phyloP scores from a whole-genome alignment of 2,329 filamentous ascomycete genomes.

The Stagonosporopsis cucurbitacearum region DNA sequence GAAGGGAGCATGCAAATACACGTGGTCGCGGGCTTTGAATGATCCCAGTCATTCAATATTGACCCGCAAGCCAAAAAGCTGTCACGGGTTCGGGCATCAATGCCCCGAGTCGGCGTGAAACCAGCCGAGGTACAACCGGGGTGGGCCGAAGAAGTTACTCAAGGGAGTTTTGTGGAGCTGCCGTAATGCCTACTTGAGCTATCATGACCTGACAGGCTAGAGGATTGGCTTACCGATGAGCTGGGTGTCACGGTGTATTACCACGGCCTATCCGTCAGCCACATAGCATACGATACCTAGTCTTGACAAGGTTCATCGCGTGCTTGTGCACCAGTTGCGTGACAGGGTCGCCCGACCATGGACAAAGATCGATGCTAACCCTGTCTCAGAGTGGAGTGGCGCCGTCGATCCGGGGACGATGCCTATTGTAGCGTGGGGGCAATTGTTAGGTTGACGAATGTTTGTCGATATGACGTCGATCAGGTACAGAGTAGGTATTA shows the following conservation, averaged over 20 bases:
- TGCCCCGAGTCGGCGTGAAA: neutral
- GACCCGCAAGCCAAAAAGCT: neutral
- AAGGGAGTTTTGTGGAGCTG: conserved; percentile 1
- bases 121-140: neutral
- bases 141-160: neutral
- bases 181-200: too few species aligned
- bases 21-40: neutral
- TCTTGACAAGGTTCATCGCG: neutral
- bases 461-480: conserved; percentile 3
- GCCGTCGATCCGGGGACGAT: conserved; percentile 9
- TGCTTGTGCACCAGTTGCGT: conserved; percentile 12
- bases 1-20: neutral
- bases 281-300: neutral
- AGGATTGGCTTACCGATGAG: neutral
- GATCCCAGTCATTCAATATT: neutral
- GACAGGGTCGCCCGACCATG: neutral
- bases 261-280: neutral
- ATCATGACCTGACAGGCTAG: too few species aligned
- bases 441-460: conserved; percentile 1
- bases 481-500: neutral
- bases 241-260: neutral
- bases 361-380: neutral
- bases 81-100: neutral
- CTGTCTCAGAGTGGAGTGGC: conserved; percentile 11
- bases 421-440: conserved; percentile 6